Conservation (phyloP, 169 alveolate genomes). For the Plasmodium cynomolgi region DNA sequence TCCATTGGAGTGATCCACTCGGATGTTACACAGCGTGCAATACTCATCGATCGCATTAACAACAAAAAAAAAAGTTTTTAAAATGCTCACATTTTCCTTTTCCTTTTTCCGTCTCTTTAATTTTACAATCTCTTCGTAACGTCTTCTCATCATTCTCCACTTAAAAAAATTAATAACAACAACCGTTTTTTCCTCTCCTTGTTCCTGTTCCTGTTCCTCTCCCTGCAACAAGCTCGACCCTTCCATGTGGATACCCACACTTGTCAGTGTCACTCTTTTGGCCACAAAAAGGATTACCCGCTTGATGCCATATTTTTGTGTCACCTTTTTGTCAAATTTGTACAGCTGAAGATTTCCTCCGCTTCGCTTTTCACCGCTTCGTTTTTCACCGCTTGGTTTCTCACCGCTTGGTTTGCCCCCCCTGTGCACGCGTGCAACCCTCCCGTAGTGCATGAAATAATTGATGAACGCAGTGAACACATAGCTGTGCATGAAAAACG, state of each 20-base stretch:
- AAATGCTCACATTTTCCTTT: slow-evolving; percentile 15
- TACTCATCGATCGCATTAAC: slow-evolving; percentile 42
- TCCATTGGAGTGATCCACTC: background rate
- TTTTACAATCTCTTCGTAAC: slow-evolving; percentile 40
- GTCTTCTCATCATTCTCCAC: slow-evolving; percentile 43
- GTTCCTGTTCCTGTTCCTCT: slow-evolving; percentile 29
- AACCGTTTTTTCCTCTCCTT: slow-evolving; percentile 14
- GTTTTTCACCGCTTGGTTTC: too few species aligned
- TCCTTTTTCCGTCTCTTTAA: slow-evolving; percentile 14
- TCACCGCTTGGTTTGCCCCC: background rate
- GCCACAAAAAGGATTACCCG: slow-evolving; percentile 17
- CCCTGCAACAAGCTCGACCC: slow-evolving; percentile 19
- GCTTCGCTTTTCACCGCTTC: too few species aligned
- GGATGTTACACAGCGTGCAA: slow-evolving; percentile 22
- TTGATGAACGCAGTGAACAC: slow-evolving; percentile 35
- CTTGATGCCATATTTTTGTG: slow-evolving; percentile 5
- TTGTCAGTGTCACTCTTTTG: slow-evolving; percentile 11
- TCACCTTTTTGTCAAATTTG: slow-evolving; percentile 10
- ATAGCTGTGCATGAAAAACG: slow-evolving; percentile 41
- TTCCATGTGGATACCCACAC: slow-evolving; percentile 23
- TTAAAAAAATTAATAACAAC: slow-evolving; percentile 29
- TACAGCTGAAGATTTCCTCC: background rate
- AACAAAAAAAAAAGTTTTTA: slow-evolving; percentile 20
- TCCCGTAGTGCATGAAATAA: slow-evolving; percentile 29
- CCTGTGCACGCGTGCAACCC: background rate